A percentile compares a stretch with the other conserved stretches of the same genome.
Evolutionary conservation across 2,329 filamentous ascomycete genomes (phyloP).

Genomic region (Fusarium armeniacum): DNA sequence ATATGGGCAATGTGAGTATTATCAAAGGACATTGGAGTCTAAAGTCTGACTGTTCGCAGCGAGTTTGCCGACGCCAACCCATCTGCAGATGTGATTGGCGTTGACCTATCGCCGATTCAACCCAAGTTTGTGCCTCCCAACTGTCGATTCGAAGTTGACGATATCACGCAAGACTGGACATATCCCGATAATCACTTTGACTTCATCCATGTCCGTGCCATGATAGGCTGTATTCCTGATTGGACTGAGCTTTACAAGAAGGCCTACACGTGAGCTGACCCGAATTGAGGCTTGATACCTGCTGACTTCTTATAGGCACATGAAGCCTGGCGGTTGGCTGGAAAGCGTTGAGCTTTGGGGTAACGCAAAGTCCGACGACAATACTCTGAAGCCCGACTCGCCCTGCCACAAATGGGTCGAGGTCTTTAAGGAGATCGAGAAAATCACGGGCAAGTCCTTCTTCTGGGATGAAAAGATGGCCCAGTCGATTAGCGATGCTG

Average conservation of each 20-base stretch:
- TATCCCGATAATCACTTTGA: slow-evolving; percentile 65
- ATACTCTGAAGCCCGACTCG: slow-evolving; percentile 20
- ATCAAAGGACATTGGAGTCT: background rate
- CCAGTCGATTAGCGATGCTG: slow-evolving; percentile 13
- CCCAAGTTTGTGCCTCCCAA: slow-evolving; percentile 71
- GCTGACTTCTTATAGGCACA: slow-evolving; percentile 40
- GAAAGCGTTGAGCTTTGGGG: slow-evolving; percentile 44
- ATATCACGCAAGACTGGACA: slow-evolving; percentile 67
- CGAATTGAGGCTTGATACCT: slow-evolving; percentile 47
- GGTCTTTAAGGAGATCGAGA: slow-evolving; percentile 20
- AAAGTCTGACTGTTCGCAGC: slow-evolving; percentile 7
- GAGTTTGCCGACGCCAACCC: slow-evolving; percentile 60
- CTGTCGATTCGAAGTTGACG: slow-evolving; percentile 74
- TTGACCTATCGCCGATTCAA: slow-evolving; percentile 71
- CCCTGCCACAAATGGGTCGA: slow-evolving; percentile 27
- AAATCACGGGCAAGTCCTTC: slow-evolving; percentile 26
- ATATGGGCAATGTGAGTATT: slow-evolving; percentile 54
- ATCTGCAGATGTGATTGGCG: slow-evolving; percentile 63
- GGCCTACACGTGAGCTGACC: slow-evolving; percentile 59
- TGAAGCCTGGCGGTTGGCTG: slow-evolving; percentile 40
- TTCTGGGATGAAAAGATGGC: slow-evolving; percentile 28
- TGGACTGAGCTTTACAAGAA: slow-evolving; percentile 65
- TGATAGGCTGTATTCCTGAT: slow-evolving; percentile 67
- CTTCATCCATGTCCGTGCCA: slow-evolving; percentile 69
- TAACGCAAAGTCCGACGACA: slow-evolving; percentile 47